phyloP scores from a whole-genome alignment of 371 early-diverging fungal genomes.

The Mucor lusitanicus region DNA sequence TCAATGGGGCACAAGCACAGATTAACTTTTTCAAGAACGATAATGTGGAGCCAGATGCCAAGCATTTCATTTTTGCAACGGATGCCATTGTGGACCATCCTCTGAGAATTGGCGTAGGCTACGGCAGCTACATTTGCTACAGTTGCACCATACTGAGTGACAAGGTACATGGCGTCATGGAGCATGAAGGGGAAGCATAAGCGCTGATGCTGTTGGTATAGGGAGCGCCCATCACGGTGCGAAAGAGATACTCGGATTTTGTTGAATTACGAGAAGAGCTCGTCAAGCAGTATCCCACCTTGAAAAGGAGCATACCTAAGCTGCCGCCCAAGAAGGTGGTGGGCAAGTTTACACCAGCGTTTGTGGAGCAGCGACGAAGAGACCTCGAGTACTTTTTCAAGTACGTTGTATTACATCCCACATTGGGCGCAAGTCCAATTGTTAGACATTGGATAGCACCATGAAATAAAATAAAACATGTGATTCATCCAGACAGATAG shows the following conservation, averaged over 20 bases:
- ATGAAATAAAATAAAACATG: constrained; percentile 11
- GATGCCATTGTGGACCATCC: constrained; percentile 58
- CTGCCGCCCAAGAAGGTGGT: constrained; percentile 59
- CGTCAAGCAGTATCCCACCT: constrained; percentile 36
- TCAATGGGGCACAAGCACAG: constrained; percentile 19
- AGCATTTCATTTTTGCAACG: constrained; percentile 43
- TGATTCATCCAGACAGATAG: background rate
- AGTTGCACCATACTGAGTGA: constrained; percentile 53
- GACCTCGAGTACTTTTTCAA: constrained; percentile 63
- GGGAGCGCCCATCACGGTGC: constrained; percentile 48
- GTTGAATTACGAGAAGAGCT: constrained; percentile 50
- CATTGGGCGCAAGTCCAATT: constrained; percentile 43
- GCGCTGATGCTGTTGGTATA: constrained; percentile 1
- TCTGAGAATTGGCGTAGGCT: constrained; percentile 45
- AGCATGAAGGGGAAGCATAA: too few species aligned
- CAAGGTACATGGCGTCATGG: constrained; percentile 31
- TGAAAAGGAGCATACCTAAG: constrained; percentile 52
- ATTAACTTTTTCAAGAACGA: constrained; percentile 45
- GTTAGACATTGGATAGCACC: constrained; percentile 53
- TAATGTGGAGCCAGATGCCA: constrained; percentile 11
- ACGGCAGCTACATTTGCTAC: constrained; percentile 58
- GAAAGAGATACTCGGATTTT: constrained; percentile 62
- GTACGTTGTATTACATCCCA: constrained; percentile 57
- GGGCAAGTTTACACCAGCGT: constrained; percentile 54
- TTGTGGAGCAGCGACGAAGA: constrained; percentile 55